Evolutionary conservation across 1,139 yeast species (phyloP).

Genomic region (Taphrina sp.): DNA sequence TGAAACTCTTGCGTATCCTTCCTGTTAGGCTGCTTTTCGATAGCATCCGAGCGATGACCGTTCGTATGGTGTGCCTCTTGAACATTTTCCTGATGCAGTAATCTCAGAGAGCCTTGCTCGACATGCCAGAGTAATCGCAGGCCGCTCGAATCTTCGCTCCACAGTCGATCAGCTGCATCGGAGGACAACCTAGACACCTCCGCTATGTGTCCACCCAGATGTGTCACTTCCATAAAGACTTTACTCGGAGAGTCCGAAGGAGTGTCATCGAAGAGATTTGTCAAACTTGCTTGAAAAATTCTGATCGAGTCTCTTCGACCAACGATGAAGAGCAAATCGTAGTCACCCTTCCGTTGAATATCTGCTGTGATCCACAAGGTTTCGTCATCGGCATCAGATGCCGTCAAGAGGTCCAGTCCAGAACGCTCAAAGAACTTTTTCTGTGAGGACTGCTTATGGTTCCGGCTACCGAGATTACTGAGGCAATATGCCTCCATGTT

Average conservation of each 20-base stretch:
- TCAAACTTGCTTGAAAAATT: slow-evolving; percentile 1
- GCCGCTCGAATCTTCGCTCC: background rate
- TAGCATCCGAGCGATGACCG: too few species aligned
- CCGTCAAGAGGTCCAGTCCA: background rate
- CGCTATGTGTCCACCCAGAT: background rate
- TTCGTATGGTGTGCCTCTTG: too few species aligned
- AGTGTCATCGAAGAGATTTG: background rate
- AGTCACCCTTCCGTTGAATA: slow-evolving; percentile 9
- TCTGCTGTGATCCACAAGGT: slow-evolving; percentile 22
- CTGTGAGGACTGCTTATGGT: slow-evolving; percentile 35
- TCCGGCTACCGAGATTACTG: slow-evolving; percentile 49
- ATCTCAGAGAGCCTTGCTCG: too few species aligned
- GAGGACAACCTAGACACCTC: background rate
- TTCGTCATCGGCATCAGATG: slow-evolving; percentile 42
- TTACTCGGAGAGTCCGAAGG: too few species aligned
- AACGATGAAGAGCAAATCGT: slow-evolving; percentile 16
- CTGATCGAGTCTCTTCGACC: slow-evolving; percentile 1
- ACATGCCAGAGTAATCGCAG: too few species aligned
- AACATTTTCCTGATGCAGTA: too few species aligned
- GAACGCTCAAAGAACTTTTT: slow-evolving; percentile 34
- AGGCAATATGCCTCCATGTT: slow-evolving; percentile 52
- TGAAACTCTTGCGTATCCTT: too few species aligned
- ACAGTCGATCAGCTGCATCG: background rate
- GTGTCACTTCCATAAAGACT: background rate
- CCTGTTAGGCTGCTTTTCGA: too few species aligned